A percentile compares a stretch with the other conserved stretches of the same genome.
These are phyloP conservation scores for Pythium coloratum DNA, from an alignment of 352 stramenopile genomes.

Conservation along the genomic window DNA sequence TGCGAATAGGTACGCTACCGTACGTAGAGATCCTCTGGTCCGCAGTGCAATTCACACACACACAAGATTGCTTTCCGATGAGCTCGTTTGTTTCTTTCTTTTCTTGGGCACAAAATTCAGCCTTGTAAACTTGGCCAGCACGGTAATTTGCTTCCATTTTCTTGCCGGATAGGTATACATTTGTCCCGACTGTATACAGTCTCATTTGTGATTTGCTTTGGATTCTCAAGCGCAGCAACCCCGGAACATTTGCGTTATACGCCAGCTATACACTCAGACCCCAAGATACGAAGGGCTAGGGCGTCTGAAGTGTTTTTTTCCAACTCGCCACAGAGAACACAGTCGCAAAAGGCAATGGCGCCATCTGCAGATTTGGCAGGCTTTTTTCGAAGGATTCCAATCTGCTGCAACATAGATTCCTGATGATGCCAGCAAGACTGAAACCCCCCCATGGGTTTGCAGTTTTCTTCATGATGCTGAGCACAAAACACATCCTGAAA, in stretches of 20 bases:
- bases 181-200: not conserved
- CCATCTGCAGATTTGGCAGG: not conserved
- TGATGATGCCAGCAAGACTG: not conserved
- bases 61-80: too few species aligned
- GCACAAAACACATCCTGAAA: not conserved
- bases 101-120: too few species aligned
- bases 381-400: constrained; percentile 4
- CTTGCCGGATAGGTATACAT: not conserved
- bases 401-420: not conserved
- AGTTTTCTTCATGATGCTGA: not conserved
- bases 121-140: too few species aligned
- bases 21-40: not conserved
- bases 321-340: constrained; percentile 1
- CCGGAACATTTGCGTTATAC: not conserved
- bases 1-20: not conserved
- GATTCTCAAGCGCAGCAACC: not conserved
- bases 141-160: not conserved
- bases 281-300: constrained; percentile 8
- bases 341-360: constrained; percentile 1
- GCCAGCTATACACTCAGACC: not conserved
- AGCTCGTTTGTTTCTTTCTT: not conserved
- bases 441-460: not conserved
- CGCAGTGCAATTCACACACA: too few species aligned
- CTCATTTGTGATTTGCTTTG: too few species aligned
- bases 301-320: constrained; percentile 2